Evolutionary conservation across 176 grass and related monocot species (phyloP).

Genomic region (Aegilops sharonensis): DNA sequence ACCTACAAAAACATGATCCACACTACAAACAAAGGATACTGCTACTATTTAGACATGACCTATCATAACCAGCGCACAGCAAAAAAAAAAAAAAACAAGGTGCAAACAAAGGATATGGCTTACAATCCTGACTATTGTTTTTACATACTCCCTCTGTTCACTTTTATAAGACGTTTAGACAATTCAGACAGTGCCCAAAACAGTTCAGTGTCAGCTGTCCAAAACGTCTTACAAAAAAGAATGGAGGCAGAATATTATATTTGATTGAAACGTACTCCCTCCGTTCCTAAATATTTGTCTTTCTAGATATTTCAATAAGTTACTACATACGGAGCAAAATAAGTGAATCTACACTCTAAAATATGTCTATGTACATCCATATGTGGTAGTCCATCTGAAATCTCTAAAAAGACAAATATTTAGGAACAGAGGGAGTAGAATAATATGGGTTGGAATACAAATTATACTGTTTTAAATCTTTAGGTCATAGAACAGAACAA

Average conservation of each 20-base stretch:
- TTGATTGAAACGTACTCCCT: background rate
- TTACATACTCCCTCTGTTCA: background rate
- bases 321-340: too few species aligned
- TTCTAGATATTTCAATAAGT: too few species aligned
- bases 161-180: too few species aligned
- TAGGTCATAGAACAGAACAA: background rate
- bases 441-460: background rate
- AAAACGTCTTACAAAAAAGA: too few species aligned
- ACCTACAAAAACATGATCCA: conserved; percentile 1
- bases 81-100: background rate
- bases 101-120: background rate
- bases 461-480: background rate
- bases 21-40: conserved; percentile 6
- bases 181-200: too few species aligned
- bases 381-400: too few species aligned
- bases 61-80: background rate
- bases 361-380: too few species aligned
- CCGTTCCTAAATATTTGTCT: too few species aligned
- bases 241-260: background rate
- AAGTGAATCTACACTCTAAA: too few species aligned
- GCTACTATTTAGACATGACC: background rate
- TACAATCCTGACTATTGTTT: conserved; percentile 4
- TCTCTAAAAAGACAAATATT: too few species aligned
- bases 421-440: background rate
- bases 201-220: too few species aligned